Conservation (phyloP, 2,329 filamentous ascomycete species). For the Penicillium sp. region DNA sequence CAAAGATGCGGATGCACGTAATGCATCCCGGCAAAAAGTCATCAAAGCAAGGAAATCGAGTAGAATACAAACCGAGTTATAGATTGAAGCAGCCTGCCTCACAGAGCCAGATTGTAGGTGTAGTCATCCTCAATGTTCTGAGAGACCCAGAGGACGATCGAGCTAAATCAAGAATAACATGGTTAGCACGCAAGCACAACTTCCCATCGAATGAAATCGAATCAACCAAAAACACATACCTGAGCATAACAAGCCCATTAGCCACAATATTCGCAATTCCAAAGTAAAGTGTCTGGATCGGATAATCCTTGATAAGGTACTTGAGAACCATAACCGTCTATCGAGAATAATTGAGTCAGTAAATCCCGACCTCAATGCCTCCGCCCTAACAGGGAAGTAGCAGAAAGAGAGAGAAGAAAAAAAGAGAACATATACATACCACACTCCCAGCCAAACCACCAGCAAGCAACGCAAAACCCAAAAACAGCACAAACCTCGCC, state of each 20-base stretch:
- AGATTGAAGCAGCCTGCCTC: constrained; percentile 9
- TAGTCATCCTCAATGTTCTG: constrained; percentile 75
- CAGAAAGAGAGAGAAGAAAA: neutral
- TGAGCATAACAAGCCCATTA: constrained; percentile 66
- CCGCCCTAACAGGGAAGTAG: neutral
- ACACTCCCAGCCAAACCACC: constrained; percentile 67
- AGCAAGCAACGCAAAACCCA: constrained; percentile 68
- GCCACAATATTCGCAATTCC: constrained; percentile 66
- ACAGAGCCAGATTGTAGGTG: constrained; percentile 67
- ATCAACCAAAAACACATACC: constrained; percentile 48
- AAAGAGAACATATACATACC: constrained; percentile 38
- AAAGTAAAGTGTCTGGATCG: constrained; percentile 64
- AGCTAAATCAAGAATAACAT: constrained; percentile 43
- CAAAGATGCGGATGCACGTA: constrained; percentile 12
- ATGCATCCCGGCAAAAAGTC: constrained; percentile 11
- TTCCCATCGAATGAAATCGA: neutral
- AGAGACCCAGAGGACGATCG: constrained; percentile 65
- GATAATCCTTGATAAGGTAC: constrained; percentile 62
- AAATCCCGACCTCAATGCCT: neutral
- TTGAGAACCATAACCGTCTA: constrained; percentile 66
- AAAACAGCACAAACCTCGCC: constrained; percentile 65
- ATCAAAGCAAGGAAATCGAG: constrained; percentile 16
- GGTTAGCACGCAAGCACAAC: neutral
- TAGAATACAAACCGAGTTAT: constrained; percentile 22
- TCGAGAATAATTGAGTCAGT: neutral